These are phyloP conservation scores for Russula lepida DNA, from an alignment of 768 basidiomycete species.

Conservation along the genomic window DNA sequence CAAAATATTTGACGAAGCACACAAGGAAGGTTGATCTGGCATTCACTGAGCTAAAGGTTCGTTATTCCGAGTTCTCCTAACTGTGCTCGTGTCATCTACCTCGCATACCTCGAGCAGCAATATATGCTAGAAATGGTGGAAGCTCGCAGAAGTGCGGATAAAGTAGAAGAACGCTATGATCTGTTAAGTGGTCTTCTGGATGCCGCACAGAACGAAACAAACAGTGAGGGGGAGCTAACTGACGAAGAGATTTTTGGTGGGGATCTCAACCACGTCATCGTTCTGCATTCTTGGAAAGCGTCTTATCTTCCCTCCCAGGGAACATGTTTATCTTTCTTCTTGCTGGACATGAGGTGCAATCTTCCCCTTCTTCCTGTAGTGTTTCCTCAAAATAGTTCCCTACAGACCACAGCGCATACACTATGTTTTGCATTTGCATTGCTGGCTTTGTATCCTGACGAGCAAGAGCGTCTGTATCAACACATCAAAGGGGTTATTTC, in stretches of 20 bases:
- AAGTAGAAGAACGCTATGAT: constrained; percentile 22
- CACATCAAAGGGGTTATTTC: constrained; percentile 28
- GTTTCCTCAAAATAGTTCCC: too few species aligned
- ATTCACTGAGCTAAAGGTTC: too few species aligned
- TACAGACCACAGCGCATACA: constrained; percentile 33
- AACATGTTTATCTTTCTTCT: too few species aligned
- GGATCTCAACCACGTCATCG: neutral
- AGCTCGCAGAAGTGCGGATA: too few species aligned
- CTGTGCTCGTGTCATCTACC: neutral
- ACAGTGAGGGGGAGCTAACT: constrained; percentile 12
- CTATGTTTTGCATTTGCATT: constrained; percentile 35
- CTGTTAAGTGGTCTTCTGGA: constrained; percentile 25
- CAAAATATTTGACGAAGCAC: constrained; percentile 31
- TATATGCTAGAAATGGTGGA: too few species aligned
- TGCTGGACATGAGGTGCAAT: constrained; percentile 24
- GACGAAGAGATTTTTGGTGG: constrained; percentile 23
- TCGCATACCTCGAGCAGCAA: constrained; percentile 2
- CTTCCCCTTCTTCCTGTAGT: too few species aligned
- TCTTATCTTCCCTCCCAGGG: neutral
- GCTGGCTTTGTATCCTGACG: constrained; percentile 34
- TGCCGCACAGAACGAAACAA: constrained; percentile 18
- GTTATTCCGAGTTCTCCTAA: neutral
- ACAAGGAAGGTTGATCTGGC: constrained; percentile 30
- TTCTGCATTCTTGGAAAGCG: neutral
- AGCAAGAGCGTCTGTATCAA: constrained; percentile 36